These are phyloP conservation scores for Paecilomyces sp. DNA, from an alignment of 2,329 filamentous ascomycete genomes.

Conservation along the genomic window DNA sequence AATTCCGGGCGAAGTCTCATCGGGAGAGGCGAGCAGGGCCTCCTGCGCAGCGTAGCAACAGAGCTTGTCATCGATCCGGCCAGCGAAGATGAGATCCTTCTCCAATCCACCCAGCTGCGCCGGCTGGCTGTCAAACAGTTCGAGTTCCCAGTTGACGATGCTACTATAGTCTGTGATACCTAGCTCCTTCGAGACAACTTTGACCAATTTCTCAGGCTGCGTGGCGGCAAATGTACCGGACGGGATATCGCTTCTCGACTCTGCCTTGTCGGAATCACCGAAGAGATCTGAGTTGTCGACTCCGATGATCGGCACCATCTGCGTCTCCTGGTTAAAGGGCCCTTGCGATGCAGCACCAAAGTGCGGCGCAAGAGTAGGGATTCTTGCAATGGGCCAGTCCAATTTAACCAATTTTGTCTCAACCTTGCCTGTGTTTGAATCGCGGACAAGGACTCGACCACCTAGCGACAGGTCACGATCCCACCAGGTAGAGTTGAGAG, in stretches of 20 bases:
- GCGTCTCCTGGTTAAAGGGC: conserved; percentile 78
- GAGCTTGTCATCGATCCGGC: conserved; percentile 94
- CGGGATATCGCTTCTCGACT: conserved; percentile 35
- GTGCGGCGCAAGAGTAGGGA: conserved; percentile 88
- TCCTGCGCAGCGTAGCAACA: conserved; percentile 90
- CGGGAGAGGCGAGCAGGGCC: conserved; percentile 64
- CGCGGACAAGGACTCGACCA: conserved; percentile 77
- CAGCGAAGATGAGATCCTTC: conserved; percentile 89
- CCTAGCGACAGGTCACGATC: conserved; percentile 89
- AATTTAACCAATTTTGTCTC: conserved; percentile 77
- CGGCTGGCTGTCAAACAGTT: conserved; percentile 86
- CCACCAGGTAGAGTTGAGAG: conserved; percentile 88
- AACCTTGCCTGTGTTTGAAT: conserved; percentile 67
- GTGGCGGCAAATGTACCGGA: conserved; percentile 68
- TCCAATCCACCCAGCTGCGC: conserved; percentile 78
- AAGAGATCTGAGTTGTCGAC: conserved; percentile 63
- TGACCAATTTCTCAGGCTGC: conserved; percentile 78
- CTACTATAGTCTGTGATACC: conserved; percentile 62
- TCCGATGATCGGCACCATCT: conserved; percentile 90
- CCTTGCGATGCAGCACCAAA: conserved; percentile 67
- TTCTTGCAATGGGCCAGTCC: conserved; percentile 86
- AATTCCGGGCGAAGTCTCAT: conserved; percentile 46
- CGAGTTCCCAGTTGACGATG: conserved; percentile 94
- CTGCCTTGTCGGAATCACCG: conserved; percentile 17
- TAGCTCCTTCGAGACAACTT: conserved; percentile 73